phyloP scores from a whole-genome alignment of 2,329 filamentous ascomycete genomes.

The Pseudocercospora fuligena region DNA sequence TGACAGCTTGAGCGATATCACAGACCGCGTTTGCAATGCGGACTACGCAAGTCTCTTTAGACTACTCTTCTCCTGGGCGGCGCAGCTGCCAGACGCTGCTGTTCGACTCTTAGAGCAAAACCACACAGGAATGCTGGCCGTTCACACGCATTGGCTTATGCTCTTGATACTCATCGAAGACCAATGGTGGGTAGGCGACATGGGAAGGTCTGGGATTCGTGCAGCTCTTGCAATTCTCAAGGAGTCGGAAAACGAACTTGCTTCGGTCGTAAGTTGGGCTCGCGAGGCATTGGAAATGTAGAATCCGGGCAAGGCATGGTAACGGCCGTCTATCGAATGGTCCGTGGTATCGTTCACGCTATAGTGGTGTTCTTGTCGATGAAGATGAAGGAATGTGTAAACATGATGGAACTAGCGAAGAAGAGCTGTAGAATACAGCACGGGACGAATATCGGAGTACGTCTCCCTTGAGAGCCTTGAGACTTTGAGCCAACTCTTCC shows the following conservation, averaged over 20 bases:
- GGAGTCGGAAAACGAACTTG: neutral
- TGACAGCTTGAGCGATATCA: slow-evolving; percentile 1
- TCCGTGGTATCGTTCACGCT: neutral
- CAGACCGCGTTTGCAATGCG: neutral
- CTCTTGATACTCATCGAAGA: slow-evolving; percentile 1
- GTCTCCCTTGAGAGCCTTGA: no score
- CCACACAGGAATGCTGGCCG: neutral
- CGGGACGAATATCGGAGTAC: neutral
- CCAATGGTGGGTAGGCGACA: slow-evolving; percentile 4
- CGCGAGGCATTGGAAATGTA: neutral
- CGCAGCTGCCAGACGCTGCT: neutral
- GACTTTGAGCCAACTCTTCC: no score
- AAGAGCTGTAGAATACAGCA: neutral
- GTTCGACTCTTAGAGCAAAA: neutral
- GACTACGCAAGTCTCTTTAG: neutral
- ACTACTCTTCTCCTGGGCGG: neutral
- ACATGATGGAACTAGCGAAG: neutral
- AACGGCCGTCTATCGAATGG: neutral
- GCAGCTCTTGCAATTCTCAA: neutral
- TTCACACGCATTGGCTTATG: slow-evolving; percentile 5
- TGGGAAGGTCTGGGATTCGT: slow-evolving; percentile 4
- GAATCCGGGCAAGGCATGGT: neutral
- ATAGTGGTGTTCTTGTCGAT: neutral
- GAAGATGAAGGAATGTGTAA: neutral
- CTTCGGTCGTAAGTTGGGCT: neutral